These are phyloP conservation scores for Metarhizium humberi DNA, from an alignment of 2,329 filamentous ascomycete species.

Conservation along the genomic window DNA sequence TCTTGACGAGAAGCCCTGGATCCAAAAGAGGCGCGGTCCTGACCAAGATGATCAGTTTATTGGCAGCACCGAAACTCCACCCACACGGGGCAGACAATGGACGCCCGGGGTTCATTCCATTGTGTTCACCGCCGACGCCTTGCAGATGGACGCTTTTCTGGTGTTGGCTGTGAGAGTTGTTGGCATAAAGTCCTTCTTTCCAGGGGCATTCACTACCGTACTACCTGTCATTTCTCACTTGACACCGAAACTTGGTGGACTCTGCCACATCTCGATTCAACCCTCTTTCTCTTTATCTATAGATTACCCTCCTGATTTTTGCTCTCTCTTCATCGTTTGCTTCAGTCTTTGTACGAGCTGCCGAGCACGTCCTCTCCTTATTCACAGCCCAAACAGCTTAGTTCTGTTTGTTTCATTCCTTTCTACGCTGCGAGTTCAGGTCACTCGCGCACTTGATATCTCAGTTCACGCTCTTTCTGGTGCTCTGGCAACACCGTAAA, in stretches of 20 bases:
- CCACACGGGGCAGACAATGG: background rate
- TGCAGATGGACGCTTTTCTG: background rate
- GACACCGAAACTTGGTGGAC: background rate
- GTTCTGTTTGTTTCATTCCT: slow-evolving; percentile 21
- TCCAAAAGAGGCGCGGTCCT: background rate
- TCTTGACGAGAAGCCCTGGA: background rate
- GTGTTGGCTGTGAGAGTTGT: background rate
- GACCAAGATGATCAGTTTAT: background rate
- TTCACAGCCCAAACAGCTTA: slow-evolving; percentile 14
- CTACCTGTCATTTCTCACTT: too few species aligned
- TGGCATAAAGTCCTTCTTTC: background rate
- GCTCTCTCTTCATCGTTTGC: background rate
- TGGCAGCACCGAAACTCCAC: background rate
- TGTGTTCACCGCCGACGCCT: background rate
- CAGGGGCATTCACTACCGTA: background rate
- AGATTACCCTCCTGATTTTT: slow-evolving; percentile 8
- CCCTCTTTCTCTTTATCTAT: slow-evolving; percentile 10
- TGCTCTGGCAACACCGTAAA: slow-evolving; percentile 24
- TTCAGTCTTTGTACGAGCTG: slow-evolving; percentile 12
- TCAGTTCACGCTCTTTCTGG: slow-evolving; percentile 16
- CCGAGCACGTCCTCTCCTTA: slow-evolving; percentile 27
- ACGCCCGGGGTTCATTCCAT: background rate
- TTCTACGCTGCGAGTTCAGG: slow-evolving; percentile 14
- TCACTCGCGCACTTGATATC: slow-evolving; percentile 12
- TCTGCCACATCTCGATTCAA: background rate